Percentiles rank a stretch among this genome's conserved stretches.
Conservation (phyloP, 1,284 basidiomycete genomes). For the Sphaerobolus stellatus region DNA sequence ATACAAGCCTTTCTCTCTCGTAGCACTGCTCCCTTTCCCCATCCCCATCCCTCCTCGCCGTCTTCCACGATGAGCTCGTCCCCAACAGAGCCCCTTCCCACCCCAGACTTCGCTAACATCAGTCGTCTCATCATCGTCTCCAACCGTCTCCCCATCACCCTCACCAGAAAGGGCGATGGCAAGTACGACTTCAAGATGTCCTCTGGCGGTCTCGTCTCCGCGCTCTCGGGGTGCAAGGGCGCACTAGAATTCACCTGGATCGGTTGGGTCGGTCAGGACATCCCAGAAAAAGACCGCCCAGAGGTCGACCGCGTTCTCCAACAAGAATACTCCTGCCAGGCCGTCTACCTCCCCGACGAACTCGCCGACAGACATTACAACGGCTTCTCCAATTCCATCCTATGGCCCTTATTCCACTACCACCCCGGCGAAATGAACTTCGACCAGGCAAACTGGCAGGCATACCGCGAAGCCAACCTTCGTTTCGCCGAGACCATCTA, state of each 20-base stretch:
- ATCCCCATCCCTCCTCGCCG: neutral
- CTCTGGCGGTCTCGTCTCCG: conserved; percentile 91
- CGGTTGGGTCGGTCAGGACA: conserved; percentile 89
- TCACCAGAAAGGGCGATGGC: conserved; percentile 82
- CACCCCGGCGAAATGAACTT: conserved; percentile 99
- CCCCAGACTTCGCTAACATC: conserved; percentile 39
- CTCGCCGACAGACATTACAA: conserved; percentile 98
- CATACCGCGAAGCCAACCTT: conserved; percentile 96
- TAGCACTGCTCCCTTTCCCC: too few species aligned
- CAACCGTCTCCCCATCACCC: conserved; percentile 92
- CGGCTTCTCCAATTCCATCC: conserved; percentile 98
- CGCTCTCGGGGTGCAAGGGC: conserved; percentile 94
- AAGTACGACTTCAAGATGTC: conserved; percentile 98
- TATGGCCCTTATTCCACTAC: conserved; percentile 99
- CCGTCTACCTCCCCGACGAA: conserved; percentile 97
- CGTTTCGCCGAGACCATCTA: conserved; percentile 89
- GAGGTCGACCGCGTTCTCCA: conserved; percentile 85
- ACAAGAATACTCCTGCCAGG: conserved; percentile 96
- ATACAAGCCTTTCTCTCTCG: too few species aligned
- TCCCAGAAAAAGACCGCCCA: conserved; percentile 83
- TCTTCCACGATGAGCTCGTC: too few species aligned
- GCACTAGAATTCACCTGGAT: conserved; percentile 96
- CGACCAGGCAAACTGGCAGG: conserved; percentile 97
- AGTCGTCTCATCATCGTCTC: conserved; percentile 92
- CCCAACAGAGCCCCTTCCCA: too few species aligned